Evolutionary conservation across 108 stramenopile genomes (phyloP).

Genomic region (Stephanodiscus minutulus): DNA sequence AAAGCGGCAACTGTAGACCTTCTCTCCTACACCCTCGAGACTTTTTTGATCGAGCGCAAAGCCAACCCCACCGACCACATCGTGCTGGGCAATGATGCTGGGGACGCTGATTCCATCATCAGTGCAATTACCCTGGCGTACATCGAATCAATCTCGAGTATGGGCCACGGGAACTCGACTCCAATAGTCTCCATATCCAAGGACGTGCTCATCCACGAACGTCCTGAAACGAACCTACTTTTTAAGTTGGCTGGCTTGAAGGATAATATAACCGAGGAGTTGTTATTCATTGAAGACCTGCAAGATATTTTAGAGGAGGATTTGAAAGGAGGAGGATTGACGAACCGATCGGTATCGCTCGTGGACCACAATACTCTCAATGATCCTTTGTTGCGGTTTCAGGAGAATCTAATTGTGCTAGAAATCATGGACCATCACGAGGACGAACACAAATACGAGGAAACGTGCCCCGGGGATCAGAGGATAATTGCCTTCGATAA

Average conservation of each 20-base stretch:
- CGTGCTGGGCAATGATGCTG: conserved; percentile 83
- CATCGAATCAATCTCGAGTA: conserved; percentile 45
- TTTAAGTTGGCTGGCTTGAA: conserved; percentile 54
- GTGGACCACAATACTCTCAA: conserved; percentile 77
- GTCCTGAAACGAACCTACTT: conserved; percentile 69
- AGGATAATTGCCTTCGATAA: conserved; percentile 70
- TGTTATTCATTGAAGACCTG: conserved; percentile 57
- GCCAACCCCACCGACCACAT: conserved; percentile 45
- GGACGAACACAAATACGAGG: conserved; percentile 59
- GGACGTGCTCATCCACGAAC: conserved; percentile 36
- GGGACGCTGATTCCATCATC: conserved; percentile 84
- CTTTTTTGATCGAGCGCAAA: conserved; percentile 35
- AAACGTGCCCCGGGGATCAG: conserved; percentile 48
- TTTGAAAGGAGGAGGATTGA: neutral
- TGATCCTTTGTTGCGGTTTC: conserved; percentile 13
- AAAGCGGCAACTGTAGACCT: neutral
- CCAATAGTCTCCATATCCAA: conserved; percentile 50
- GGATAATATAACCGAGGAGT: conserved; percentile 29
- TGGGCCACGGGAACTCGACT: conserved; percentile 6
- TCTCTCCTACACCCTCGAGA: conserved; percentile 1
- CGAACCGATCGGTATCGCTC: conserved; percentile 50
- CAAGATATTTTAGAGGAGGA: neutral
- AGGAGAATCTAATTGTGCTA: conserved; percentile 44
- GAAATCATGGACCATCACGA: conserved; percentile 85
- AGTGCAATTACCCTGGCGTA: conserved; percentile 72